phyloP scores from a whole-genome alignment of 495 filamentous ascomycete species.

The Aspergillus bertholletiae region DNA sequence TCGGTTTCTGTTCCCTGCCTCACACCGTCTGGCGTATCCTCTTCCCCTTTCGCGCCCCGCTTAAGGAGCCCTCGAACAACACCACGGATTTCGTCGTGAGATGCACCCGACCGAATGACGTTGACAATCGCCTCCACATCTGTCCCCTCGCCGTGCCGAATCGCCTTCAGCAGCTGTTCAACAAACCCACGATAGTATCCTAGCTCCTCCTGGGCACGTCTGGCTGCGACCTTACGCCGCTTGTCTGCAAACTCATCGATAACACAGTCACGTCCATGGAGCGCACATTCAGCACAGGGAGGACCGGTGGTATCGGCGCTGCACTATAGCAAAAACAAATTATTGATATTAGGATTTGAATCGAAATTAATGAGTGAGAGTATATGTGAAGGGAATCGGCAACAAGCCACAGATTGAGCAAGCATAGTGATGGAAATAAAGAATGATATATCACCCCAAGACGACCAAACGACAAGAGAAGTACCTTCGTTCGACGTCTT shows the following conservation, averaged over 20 bases:
- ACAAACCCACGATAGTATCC: slow-evolving; percentile 25
- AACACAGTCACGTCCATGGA: slow-evolving; percentile 34
- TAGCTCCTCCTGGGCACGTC: slow-evolving; percentile 28
- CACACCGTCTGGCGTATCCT: neutral
- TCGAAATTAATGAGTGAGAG: neutral
- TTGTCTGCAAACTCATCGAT: slow-evolving; percentile 38
- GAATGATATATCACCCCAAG: neutral
- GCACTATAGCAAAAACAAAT: slow-evolving; percentile 6
- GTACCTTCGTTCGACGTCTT: slow-evolving; percentile 40
- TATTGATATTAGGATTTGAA: neutral
- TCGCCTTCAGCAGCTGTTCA: slow-evolving; percentile 24
- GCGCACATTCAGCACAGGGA: slow-evolving; percentile 33
- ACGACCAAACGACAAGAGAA: neutral
- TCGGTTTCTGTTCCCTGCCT: neutral
- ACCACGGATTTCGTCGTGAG: slow-evolving; percentile 17
- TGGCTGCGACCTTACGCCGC: slow-evolving; percentile 38
- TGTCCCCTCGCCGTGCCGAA: slow-evolving; percentile 21
- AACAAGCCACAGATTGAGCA: no score
- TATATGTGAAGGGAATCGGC: no score
- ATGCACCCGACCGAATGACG: slow-evolving; percentile 22
- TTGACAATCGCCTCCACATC: slow-evolving; percentile 23
- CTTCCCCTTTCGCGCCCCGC: neutral
- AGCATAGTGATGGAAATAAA: no score
- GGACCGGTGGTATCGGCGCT: slow-evolving; percentile 28
- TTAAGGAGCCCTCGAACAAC: neutral